Evolutionary conservation across 2,329 filamentous ascomycete genomes (phyloP).

Genomic region (Penicillium occitanis): DNA sequence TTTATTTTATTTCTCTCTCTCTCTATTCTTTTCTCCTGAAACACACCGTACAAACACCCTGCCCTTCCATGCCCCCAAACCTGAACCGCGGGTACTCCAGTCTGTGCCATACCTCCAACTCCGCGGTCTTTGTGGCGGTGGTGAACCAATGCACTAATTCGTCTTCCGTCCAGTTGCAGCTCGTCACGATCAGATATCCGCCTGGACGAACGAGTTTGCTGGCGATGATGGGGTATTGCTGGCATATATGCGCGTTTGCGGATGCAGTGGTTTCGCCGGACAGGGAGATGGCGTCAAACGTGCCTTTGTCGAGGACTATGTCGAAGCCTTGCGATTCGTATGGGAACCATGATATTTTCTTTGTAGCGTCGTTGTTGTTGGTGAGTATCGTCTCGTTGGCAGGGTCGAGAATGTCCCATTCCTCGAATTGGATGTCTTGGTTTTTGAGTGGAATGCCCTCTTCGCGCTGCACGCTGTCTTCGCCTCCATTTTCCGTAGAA

Average conservation of each 20-base stretch:
- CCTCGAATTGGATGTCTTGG: slow-evolving; percentile 48
- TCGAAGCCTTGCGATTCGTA: slow-evolving; percentile 65
- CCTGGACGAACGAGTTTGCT: slow-evolving; percentile 66
- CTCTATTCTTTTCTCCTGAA: slow-evolving; percentile 14
- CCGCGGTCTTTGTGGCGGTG: slow-evolving; percentile 19
- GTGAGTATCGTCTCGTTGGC: slow-evolving; percentile 22
- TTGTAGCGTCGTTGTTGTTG: background rate
- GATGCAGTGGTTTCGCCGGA: slow-evolving; percentile 34
- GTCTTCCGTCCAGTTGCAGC: slow-evolving; percentile 95
- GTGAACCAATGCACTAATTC: slow-evolving; percentile 82
- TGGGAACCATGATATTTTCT: slow-evolving; percentile 40
- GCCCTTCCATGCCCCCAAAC: slow-evolving; percentile 24
- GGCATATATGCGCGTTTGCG: slow-evolving; percentile 57
- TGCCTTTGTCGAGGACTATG: slow-evolving; percentile 95
- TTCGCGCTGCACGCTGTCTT: slow-evolving; percentile 7
- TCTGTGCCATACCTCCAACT: slow-evolving; percentile 63
- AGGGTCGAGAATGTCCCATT: slow-evolving; percentile 64
- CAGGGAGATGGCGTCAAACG: slow-evolving; percentile 92
- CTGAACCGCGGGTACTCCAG: slow-evolving; percentile 78
- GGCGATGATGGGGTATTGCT: slow-evolving; percentile 71
- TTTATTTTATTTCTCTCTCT: background rate
- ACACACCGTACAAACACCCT: slow-evolving; percentile 24
- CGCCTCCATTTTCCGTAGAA: background rate
- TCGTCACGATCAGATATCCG: slow-evolving; percentile 81
- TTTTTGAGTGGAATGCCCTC: slow-evolving; percentile 20